Evolutionary conservation across 2,329 filamentous ascomycete genomes (phyloP), one percentile per base, ranked within the genome.

Genomic region (Xylariaceae sp.): DNA sequence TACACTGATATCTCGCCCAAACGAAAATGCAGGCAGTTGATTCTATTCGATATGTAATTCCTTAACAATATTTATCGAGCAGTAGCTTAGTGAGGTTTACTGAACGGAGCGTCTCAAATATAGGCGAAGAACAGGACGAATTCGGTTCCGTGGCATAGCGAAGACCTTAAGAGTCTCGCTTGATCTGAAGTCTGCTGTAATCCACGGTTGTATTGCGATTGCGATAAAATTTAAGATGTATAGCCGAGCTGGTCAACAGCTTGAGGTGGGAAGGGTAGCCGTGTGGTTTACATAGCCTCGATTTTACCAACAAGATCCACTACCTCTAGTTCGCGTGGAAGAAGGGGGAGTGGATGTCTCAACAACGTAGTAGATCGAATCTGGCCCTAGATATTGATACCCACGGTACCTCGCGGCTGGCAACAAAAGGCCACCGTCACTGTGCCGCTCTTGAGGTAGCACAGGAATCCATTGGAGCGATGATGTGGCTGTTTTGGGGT

Each of bases 261-360:
- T 27, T 42, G 16, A 32, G 16, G 30, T 29, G 29, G n/a, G n/a
- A 26, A 43, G 24, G 11, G 15, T n/a, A 46, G 50, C 24, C 21
- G 27, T 43, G 30, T 32, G 35, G 36, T 42, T 24, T 46, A 42
- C 18, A 30, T 47, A 36, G 33, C 16, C n/a, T 27, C 15, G 6
- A 33, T 43, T 23, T 46, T 45, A 26, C 6, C 16, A 11, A 27
- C 26, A 15, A 39, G 3, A n/a, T 42, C 23, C 41, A 20, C 20
- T 50, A 35, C 51, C 43, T 35, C 50, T 50, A 33, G 39, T 43
- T 29, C n/a, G n/a, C n/a, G 18, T 33, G 4, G n/a, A 13, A n/a
- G 21, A 46, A 32, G 37, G 37, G 46, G 23, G 41, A 26, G 13
- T 32, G 29, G 23, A 42, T 27, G 26, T 55, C 37, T 42, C 15